A percentile compares a stretch with the other conserved stretches of the same genome.
phyloP scores from a whole-genome alignment of 441 rosid genomes.

The Gossypium trilobum region DNA sequence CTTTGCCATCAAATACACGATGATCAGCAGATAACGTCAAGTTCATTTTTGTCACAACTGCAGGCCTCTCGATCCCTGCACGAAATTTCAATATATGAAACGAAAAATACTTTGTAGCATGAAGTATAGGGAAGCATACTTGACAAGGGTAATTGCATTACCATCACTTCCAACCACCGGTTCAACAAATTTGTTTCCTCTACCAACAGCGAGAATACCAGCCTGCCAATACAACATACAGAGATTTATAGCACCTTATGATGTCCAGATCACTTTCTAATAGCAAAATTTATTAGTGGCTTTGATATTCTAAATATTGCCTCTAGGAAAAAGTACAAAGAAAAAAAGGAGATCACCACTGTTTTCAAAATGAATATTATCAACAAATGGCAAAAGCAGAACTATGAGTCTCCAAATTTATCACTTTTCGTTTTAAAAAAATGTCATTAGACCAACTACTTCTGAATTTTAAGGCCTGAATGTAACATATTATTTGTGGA shows the following conservation, averaged over 20 bases:
- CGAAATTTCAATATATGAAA: conserved; percentile 19
- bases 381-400: background rate
- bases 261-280: background rate
- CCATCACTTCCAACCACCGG: conserved; percentile 63
- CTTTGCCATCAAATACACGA: conserved; percentile 89
- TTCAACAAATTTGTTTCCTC: conserved; percentile 85
- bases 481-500: background rate
- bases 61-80: conserved; percentile 71
- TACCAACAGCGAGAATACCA: conserved; percentile 89
- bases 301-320: background rate
- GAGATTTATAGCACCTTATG: background rate
- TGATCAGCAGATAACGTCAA: conserved; percentile 88
- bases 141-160: conserved; percentile 29
- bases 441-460: background rate
- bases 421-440: background rate
- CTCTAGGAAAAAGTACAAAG: background rate
- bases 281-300: background rate
- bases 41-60: conserved; percentile 68
- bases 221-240: conserved; percentile 41
- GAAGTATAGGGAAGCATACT: background rate
- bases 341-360: background rate
- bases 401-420: background rate
- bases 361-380: background rate
- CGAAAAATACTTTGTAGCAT: conserved; percentile 2
- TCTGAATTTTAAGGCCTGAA: background rate